Conservation (phyloP, 257 asterid species). For the Salvia splendens region DNA sequence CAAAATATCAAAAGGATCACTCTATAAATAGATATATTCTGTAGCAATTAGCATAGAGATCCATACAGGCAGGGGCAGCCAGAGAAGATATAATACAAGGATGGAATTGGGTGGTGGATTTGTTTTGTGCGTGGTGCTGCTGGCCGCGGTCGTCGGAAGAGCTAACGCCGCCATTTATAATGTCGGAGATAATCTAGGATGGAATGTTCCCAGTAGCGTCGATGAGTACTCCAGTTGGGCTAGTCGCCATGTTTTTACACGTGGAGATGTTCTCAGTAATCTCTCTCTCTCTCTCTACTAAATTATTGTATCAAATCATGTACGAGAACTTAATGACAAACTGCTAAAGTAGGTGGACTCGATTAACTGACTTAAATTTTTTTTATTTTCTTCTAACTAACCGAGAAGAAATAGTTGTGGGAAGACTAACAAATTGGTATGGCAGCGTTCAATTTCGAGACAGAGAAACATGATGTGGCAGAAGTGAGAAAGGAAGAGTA, state of each 20-base stretch:
- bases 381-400: too few species aligned
- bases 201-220: constrained; percentile 48
- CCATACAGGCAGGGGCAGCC: constrained; percentile 36
- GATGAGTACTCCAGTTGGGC: constrained; percentile 49
- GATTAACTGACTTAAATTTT: too few species aligned
- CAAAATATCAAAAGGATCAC: constrained; percentile 16
- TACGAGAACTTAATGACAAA: too few species aligned
- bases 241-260: constrained; percentile 39
- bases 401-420: not conserved
- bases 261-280: constrained; percentile 56
- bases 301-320: too few species aligned
- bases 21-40: constrained; percentile 24
- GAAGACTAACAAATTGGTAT: not conserved
- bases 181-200: constrained; percentile 58
- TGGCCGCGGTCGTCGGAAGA: constrained; percentile 33
- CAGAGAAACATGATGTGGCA: constrained; percentile 60
- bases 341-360: too few species aligned
- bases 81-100: constrained; percentile 33
- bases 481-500: constrained; percentile 50
- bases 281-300: not conserved
- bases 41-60: not conserved
- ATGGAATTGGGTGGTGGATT: constrained; percentile 36
- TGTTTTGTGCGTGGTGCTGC: constrained; percentile 18
- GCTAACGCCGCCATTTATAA: constrained; percentile 49
- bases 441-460: constrained; percentile 68